Percentiles rank a stretch among this genome's conserved stretches.
These are phyloP conservation scores for Cordyceps fumosorosea DNA, from an alignment of 2,329 filamentous ascomycete genomes.

Conservation along the genomic window DNA sequence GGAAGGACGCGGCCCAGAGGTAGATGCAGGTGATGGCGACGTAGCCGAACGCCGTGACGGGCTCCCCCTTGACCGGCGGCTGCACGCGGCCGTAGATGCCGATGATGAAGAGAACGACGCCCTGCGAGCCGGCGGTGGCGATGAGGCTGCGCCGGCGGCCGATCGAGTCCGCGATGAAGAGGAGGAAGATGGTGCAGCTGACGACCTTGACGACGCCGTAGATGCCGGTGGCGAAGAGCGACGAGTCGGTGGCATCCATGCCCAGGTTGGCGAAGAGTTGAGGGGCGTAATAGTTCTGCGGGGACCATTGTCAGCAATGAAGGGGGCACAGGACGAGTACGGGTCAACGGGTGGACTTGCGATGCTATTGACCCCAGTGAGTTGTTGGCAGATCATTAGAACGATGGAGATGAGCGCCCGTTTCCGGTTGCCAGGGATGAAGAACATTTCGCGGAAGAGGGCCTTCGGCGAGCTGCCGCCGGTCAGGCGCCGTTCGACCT, in stretches of 20 bases:
- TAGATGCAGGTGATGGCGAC: slow-evolving; percentile 66
- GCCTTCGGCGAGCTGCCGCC: slow-evolving; percentile 48
- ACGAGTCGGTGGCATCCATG: slow-evolving; percentile 46
- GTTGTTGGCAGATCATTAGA: slow-evolving; percentile 63
- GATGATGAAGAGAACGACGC: slow-evolving; percentile 59
- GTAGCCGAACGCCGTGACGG: slow-evolving; percentile 60
- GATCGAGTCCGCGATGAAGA: slow-evolving; percentile 63
- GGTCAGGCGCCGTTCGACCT: slow-evolving; percentile 52
- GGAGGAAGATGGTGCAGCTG: slow-evolving; percentile 56
- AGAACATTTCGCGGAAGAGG: slow-evolving; percentile 58
- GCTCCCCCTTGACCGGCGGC: slow-evolving; percentile 45
- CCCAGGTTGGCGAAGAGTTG: slow-evolving; percentile 63
- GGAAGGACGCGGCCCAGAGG: slow-evolving; percentile 63
- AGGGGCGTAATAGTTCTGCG: slow-evolving; percentile 59
- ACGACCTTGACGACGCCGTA: slow-evolving; percentile 67
- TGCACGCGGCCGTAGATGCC: slow-evolving; percentile 62
- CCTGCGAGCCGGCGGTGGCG: slow-evolving; percentile 59
- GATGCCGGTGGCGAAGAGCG: slow-evolving; percentile 66
- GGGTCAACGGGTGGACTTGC: slow-evolving; percentile 17
- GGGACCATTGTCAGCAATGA: too few species aligned
- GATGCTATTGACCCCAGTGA: slow-evolving; percentile 55
- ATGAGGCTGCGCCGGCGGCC: slow-evolving; percentile 55
- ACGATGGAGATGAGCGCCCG: slow-evolving; percentile 56
- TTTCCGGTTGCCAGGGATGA: slow-evolving; percentile 54
- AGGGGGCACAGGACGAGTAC: not conserved